Percentiles rank a stretch among this genome's conserved stretches.
phyloP scores from a whole-genome alignment of 1,139 yeast species.

The Pichia norvegensis region DNA sequence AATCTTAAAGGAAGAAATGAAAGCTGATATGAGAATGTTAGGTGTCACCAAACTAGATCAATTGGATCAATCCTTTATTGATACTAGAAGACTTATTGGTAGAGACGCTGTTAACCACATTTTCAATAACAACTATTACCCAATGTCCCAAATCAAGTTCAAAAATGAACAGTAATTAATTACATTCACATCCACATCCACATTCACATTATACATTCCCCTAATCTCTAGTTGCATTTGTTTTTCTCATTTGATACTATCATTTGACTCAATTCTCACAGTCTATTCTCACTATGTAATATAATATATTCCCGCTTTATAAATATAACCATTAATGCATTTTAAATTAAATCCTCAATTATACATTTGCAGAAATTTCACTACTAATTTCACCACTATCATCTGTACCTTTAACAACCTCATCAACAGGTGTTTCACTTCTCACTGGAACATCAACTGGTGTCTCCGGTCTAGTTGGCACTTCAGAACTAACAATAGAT shows the following conservation, averaged over 20 bases:
- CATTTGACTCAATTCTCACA: neutral
- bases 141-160: slow-evolving; percentile 16
- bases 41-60: slow-evolving; percentile 37
- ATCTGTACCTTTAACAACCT: neutral
- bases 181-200: neutral
- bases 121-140: slow-evolving; percentile 14
- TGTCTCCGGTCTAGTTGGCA: neutral
- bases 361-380: neutral
- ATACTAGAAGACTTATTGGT: slow-evolving; percentile 30
- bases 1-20: slow-evolving; percentile 39
- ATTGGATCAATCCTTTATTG: slow-evolving; percentile 28
- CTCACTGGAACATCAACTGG: neutral
- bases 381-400: neutral
- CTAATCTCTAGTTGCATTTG: neutral
- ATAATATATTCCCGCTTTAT: neutral
- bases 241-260: too few species aligned
- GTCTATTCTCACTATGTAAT: neutral
- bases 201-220: neutral
- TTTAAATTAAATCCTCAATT: neutral
- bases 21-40: slow-evolving; percentile 39
- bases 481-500: neutral
- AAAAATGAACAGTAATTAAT: slow-evolving; percentile 9
- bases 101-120: slow-evolving; percentile 31
- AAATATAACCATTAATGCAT: neutral
- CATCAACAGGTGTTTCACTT: neutral